These are phyloP conservation scores for Globisporangium solare DNA, from an alignment of 352 stramenopile genomes.

Conservation along the genomic window DNA sequence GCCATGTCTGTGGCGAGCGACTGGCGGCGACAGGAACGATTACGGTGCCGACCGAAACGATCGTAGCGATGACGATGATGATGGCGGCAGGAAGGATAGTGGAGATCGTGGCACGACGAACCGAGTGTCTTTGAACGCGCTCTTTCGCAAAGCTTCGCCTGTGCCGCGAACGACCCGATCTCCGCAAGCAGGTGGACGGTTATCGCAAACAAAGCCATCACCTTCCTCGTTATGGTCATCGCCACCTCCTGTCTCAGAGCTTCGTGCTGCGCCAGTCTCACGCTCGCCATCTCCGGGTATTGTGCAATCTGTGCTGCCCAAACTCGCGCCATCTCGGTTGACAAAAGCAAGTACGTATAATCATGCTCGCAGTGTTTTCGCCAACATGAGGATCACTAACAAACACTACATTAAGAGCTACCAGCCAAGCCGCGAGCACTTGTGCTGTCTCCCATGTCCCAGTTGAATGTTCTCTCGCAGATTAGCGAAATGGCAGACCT, in stretches of 20 bases:
- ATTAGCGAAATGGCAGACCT: constrained; percentile 65
- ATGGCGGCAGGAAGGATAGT: neutral
- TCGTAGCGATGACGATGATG: neutral
- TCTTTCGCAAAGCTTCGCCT: neutral
- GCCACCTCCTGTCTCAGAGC: neutral
- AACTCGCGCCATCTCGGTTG: neutral
- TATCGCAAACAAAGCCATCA: neutral
- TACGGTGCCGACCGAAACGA: neutral
- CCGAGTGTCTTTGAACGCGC: neutral
- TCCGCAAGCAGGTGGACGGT: neutral
- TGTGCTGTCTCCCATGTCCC: constrained; percentile 56
- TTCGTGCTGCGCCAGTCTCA: neutral
- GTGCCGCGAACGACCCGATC: neutral
- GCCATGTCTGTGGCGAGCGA: constrained; percentile 23
- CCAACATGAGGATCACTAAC: neutral
- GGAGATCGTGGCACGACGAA: neutral
- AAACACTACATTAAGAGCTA: neutral
- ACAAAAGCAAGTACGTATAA: constrained; percentile 2
- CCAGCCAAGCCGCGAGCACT: constrained; percentile 18
- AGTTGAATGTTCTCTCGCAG: constrained; percentile 70
- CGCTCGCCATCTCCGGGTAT: neutral
- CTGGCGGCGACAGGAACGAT: too few relatives aligned
- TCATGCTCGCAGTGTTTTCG: neutral
- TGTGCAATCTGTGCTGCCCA: neutral
- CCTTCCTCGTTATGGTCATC: neutral